Base-by-base conservation (phyloP, 2,329 filamentous ascomycete genomes). In the Domatiomyces catenatus region DNA sequence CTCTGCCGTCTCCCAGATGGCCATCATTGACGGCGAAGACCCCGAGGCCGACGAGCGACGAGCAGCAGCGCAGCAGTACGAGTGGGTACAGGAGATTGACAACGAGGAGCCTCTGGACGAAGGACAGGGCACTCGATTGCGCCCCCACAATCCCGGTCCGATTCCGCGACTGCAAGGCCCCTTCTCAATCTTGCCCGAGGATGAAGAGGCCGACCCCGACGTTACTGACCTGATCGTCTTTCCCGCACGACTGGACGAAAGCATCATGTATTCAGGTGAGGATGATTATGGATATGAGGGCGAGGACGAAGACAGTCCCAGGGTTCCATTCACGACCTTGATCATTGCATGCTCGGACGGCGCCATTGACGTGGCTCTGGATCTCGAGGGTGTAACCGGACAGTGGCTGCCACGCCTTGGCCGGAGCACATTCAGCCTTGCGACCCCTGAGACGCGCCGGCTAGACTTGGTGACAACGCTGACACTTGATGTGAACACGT, bases 1-100 rank as follows among this genome's bases (percentile, higher is more conserved):
- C 0, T 84, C 84, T 7, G 84, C 94, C 51, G 81, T 93, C 22
- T 81, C 85, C 42, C 87, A 86, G 56, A 69, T 83, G 24, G 62
- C 69, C 3, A 65, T 67, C 4, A 59, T 71, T 22, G 64, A 69
- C 48, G 64, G 68, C 12, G 66, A 71, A 24, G 52, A 64, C 0
- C 60, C 67, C 17, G 67, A 70, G 8, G 57, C 65, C 15, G 70
- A 73, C 45, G 67, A 73, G 42, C 68, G 75, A 58, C 65, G 65
- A 48, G 67, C 64, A 39, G 70, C 67, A 8, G 69, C 75, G 24
- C 76, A 79, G 53, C 79, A 81, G 58, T 71, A 74, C 50, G 70
- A 74, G 46, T 83, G 79, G 79, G 67, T 82, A 3, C 67, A 70
- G 10, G 70, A 75, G 53, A 69, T 79, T 44, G 74, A 77, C 53